Conservation (phyloP, 345 rosid species). For the Gossypium arboreum region DNA sequence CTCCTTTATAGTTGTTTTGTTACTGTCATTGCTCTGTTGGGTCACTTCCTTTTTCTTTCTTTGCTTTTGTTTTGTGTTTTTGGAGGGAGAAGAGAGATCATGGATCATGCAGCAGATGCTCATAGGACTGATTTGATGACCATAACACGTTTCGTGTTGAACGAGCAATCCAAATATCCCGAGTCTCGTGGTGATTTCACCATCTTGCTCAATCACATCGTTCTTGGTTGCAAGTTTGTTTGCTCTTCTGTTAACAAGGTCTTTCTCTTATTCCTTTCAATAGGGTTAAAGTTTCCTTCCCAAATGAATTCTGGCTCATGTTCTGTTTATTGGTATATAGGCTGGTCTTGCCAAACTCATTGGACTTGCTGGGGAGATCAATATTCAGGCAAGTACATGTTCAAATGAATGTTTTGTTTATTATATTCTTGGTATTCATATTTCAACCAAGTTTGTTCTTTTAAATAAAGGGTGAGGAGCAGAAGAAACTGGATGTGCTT, state of each 20-base stretch:
- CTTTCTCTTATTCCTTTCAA: not conserved
- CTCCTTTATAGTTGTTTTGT: not conserved
- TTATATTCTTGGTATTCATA: not conserved
- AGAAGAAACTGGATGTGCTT: constrained; percentile 94
- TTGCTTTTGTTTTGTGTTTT: not conserved
- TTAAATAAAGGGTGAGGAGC: constrained; percentile 80
- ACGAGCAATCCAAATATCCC: constrained; percentile 83
- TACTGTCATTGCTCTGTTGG: not conserved
- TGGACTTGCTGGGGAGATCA: constrained; percentile 98
- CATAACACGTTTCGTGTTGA: constrained; percentile 78
- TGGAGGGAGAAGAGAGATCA: constrained; percentile 16
- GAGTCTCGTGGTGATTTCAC: constrained; percentile 98
- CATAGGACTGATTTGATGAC: constrained; percentile 95
- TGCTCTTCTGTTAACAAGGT: constrained; percentile 96
- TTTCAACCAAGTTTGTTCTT: not conserved
- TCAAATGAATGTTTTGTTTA: not conserved
- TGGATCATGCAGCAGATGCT: constrained; percentile 93
- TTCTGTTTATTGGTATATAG: constrained; percentile 41
- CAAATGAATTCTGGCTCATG: not conserved
- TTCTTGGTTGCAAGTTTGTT: constrained; percentile 97
- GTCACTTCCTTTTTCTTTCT: not conserved
- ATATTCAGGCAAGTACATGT: constrained; percentile 62
- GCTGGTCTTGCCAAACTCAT: constrained; percentile 94
- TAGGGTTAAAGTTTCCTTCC: not conserved
- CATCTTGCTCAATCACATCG: constrained; percentile 87